A percentile compares a stretch with the other conserved stretches of the same genome.
Conservation (phyloP, 805 yeast genomes). For the Starmerella stellata region DNA sequence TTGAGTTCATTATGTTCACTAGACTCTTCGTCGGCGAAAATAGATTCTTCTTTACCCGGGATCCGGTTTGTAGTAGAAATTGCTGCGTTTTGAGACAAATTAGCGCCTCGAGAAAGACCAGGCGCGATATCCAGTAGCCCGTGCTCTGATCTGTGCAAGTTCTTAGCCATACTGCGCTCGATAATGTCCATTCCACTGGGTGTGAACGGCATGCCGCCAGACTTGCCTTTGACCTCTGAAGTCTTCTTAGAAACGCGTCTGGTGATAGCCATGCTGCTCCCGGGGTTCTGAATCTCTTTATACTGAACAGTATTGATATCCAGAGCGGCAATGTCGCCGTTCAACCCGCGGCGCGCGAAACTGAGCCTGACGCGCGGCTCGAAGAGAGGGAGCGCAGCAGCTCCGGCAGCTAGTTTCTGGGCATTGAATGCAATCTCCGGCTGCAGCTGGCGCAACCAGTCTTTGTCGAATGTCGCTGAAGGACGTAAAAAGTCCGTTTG, state of each 20-base stretch:
- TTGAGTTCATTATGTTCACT: no score
- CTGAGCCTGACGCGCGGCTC: slow-evolving; percentile 46
- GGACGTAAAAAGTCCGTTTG: slow-evolving; percentile 41
- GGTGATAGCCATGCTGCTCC: slow-evolving; percentile 56
- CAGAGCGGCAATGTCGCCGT: slow-evolving; percentile 46
- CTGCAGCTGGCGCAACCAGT: slow-evolving; percentile 24
- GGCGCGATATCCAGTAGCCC: slow-evolving; percentile 75
- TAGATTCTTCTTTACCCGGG: slow-evolving; percentile 6
- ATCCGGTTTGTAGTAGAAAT: slow-evolving; percentile 13
- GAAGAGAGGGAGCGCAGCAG: slow-evolving; percentile 42
- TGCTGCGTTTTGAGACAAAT: slow-evolving; percentile 15
- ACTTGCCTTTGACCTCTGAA: slow-evolving; percentile 49
- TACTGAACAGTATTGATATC: slow-evolving; percentile 39
- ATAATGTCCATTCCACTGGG: slow-evolving; percentile 66
- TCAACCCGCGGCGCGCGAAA: slow-evolving; percentile 57
- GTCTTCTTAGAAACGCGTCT: slow-evolving; percentile 46
- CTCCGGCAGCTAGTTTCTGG: slow-evolving; percentile 27
- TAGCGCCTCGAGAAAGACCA: slow-evolving; percentile 60
- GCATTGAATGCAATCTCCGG: slow-evolving; percentile 23
- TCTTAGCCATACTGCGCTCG: slow-evolving; percentile 16
- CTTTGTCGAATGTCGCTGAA: slow-evolving; percentile 19
- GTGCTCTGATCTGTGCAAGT: slow-evolving; percentile 45
- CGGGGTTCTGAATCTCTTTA: slow-evolving; percentile 31
- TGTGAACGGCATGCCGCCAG: slow-evolving; percentile 67
- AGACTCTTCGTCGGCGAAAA: slow-evolving; percentile 6